Evolutionary conservation across 352 stramenopile species (phyloP), one percentile per base, ranked within the genome.

Genomic region (Ochromonadaceae sp.): DNA sequence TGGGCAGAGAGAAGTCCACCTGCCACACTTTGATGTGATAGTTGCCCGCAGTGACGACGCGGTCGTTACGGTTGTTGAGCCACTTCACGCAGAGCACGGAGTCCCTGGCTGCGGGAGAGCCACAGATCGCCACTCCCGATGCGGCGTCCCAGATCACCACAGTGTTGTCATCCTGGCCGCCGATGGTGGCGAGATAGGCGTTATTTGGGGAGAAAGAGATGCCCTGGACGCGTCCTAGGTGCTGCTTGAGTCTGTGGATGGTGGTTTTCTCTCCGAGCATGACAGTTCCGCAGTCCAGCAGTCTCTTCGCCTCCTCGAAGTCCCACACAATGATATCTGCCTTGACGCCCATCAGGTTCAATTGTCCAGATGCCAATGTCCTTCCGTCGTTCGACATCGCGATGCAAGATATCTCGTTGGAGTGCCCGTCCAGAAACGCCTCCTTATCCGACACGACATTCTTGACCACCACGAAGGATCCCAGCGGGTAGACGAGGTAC

Each of bases 301-400:
- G 68, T 22, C 74, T 68, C 2, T 86, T 89, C 9, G 87, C 87
- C 47, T 79, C 78, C 9, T 78, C 74, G 0, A 97, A 75, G 70
- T 98, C 84, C 91, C 90, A 97, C 28, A 97, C 74, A 42, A 95
- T 80, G n/a, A 96, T 76, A 25, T 92, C 83, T 42, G 88, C 87
- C 73, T 95, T 96, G 40, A 91, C 87, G n/a, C 87, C 83, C 66
- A 82, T 88, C 56, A 91, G 86, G 67, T 79, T 87, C 67, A 87
- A 76, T 71, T 96, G 89, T 35, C 89, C 87, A 0, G 80, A 86
- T 38, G 87, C 88, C 40, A 96, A 77, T 35, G 76, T 81, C 0
- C 69, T 75, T 31, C 87, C 88, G 65, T 96, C 85, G 57, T 88
- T 87, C 3, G 86, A 95, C 42, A 95, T 71, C 2, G 84, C 80